Conservation (phyloP, 306 rosid species). For the Vigna unguiculata region DNA sequence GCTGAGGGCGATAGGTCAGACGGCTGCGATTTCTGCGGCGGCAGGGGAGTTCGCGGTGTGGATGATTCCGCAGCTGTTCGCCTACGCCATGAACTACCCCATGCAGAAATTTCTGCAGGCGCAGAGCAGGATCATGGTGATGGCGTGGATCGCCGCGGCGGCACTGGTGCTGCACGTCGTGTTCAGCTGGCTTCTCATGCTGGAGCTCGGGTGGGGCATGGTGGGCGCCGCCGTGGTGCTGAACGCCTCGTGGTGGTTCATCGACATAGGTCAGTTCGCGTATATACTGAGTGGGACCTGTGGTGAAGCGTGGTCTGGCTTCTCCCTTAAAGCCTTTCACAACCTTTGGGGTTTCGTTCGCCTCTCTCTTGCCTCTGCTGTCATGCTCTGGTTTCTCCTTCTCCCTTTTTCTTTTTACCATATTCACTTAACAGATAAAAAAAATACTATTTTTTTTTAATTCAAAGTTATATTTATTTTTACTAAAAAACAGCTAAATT, state of each 20-base stretch:
- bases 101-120: slow-evolving; percentile 82
- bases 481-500: too few species aligned
- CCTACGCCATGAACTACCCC: slow-evolving; percentile 82
- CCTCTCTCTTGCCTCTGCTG: slow-evolving; percentile 77
- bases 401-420: neutral
- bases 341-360: slow-evolving; percentile 74
- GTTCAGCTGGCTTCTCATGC: slow-evolving; percentile 79
- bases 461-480: too few species aligned
- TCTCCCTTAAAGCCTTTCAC: slow-evolving; percentile 72
- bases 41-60: slow-evolving; percentile 77
- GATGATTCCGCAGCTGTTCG: slow-evolving; percentile 94
- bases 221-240: slow-evolving; percentile 80
- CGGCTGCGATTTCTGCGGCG: slow-evolving; percentile 65
- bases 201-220: slow-evolving; percentile 69
- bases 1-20: slow-evolving; percentile 68
- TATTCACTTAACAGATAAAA: too few species aligned
- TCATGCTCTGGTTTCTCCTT: slow-evolving; percentile 74
- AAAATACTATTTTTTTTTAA: too few species aligned
- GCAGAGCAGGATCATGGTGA: slow-evolving; percentile 89
- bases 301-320: slow-evolving; percentile 81
- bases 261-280: slow-evolving; percentile 65
- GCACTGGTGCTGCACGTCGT: slow-evolving; percentile 65
- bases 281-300: slow-evolving; percentile 71
- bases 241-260: slow-evolving; percentile 78
- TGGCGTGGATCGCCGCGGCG: slow-evolving; percentile 74